These are phyloP conservation scores for Diplodia intermedia DNA, from an alignment of 2,329 filamentous ascomycete species.

Conservation along the genomic window DNA sequence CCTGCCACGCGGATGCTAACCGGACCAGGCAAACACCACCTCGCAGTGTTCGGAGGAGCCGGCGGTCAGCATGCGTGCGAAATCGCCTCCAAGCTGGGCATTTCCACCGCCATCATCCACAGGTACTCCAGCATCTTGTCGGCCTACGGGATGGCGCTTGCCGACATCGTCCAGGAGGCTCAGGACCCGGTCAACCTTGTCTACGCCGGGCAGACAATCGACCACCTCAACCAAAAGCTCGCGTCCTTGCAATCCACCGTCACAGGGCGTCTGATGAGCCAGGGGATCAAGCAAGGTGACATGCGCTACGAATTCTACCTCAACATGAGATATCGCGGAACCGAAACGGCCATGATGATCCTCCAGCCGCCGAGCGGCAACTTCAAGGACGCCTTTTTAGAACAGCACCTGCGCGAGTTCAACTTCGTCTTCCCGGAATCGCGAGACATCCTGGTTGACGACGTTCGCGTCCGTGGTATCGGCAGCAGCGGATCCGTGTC, in stretches of 20 bases:
- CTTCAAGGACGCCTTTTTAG: conserved; percentile 47
- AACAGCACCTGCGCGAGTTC: conserved; percentile 52
- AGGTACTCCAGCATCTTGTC: conserved; percentile 57
- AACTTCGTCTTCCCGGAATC: conserved; percentile 59
- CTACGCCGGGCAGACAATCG: conserved; percentile 75
- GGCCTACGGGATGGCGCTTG: conserved; percentile 57
- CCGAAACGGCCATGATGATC: conserved; percentile 56
- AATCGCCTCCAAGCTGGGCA: conserved; percentile 54
- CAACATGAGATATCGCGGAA: conserved; percentile 55
- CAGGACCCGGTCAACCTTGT: conserved; percentile 75
- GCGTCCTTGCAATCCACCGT: not conserved
- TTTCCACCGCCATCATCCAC: conserved; percentile 54
- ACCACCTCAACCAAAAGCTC: conserved; percentile 60
- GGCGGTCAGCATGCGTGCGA: conserved; percentile 52
- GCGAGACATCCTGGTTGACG: conserved; percentile 43
- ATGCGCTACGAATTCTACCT: conserved; percentile 47
- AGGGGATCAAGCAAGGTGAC: conserved; percentile 66
- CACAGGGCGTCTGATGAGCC: conserved; percentile 63
- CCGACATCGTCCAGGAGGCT: conserved; percentile 55
- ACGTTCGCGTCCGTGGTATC: conserved; percentile 28
- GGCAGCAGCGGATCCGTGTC: conserved; percentile 59
- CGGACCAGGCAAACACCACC: conserved; percentile 63
- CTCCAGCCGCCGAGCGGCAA: conserved; percentile 41
- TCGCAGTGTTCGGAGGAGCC: conserved; percentile 42
- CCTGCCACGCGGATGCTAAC: not conserved